phyloP scores from a whole-genome alignment of 148 eudicot species.

The Heliosperma pusillum region DNA sequence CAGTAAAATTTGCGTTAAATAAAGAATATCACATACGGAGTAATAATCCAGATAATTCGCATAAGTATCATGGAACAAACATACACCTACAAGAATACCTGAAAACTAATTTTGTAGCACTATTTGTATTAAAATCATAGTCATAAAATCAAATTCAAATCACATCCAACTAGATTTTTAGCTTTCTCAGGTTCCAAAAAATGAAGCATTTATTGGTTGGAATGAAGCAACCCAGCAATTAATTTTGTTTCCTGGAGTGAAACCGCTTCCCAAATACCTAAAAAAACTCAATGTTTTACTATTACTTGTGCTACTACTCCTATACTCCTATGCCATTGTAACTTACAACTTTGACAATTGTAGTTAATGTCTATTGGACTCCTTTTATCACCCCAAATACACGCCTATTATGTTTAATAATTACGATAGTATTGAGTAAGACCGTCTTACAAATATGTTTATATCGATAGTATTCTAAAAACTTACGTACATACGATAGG shows the following conservation, averaged over 20 bases:
- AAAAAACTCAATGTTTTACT: slow-evolving; percentile 16
- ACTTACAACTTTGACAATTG: slow-evolving; percentile 31
- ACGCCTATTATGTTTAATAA: no score
- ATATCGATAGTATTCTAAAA: no score
- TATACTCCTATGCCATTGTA: slow-evolving; percentile 18
- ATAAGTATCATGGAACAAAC: no score
- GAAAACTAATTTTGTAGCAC: not conserved
- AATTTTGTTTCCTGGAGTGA: slow-evolving; percentile 27
- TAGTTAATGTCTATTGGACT: slow-evolving; percentile 21
- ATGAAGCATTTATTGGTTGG: slow-evolving; percentile 12
- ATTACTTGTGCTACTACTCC: not conserved
- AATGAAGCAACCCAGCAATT: slow-evolving; percentile 18
- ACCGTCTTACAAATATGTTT: no score
- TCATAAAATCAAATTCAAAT: not conserved
- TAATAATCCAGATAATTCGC: no score
- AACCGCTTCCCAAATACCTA: slow-evolving; percentile 14
- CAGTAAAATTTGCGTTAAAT: no score
- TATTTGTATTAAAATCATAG: not conserved
- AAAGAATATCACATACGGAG: no score
- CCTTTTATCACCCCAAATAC: not conserved
- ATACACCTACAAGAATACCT: not conserved
- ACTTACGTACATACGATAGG: no score
- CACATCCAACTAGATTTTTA: slow-evolving; percentile 8
- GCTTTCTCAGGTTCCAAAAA: slow-evolving; percentile 14
- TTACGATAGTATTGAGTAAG: no score